A percentile compares a stretch with the other conserved stretches of the same genome.
Conservation (phyloP, 192 early-diverging fungal species). For the Backusella circina region DNA sequence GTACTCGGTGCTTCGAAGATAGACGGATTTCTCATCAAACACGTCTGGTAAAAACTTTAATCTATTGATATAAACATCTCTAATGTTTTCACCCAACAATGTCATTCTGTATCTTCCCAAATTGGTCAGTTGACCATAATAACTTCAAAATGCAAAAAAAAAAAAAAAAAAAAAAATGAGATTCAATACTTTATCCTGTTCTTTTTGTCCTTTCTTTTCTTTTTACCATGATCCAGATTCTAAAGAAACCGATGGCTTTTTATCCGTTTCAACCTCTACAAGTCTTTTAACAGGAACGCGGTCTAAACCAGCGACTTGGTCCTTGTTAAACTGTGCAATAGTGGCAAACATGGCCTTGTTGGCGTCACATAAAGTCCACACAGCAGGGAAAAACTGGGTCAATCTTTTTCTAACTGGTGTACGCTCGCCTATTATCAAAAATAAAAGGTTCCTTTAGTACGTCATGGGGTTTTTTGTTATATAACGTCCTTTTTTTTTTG, state of each 20-base stretch:
- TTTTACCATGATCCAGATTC: slow-evolving; percentile 13
- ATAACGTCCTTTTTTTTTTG: neutral
- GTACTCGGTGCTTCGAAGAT: slow-evolving; percentile 33
- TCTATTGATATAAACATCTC: slow-evolving; percentile 33
- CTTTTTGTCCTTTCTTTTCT: neutral
- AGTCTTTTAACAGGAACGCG: slow-evolving; percentile 10
- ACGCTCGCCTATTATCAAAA: slow-evolving; percentile 32
- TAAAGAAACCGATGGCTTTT: neutral
- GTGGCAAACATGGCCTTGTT: slow-evolving; percentile 22
- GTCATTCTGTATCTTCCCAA: slow-evolving; percentile 32
- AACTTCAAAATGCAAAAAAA: no score
- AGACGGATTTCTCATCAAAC: slow-evolving; percentile 14
- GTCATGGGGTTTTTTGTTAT: neutral
- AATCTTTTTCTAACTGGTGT: slow-evolving; percentile 35
- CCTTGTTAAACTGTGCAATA: slow-evolving; percentile 16
- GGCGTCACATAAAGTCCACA: slow-evolving; percentile 38
- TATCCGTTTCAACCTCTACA: slow-evolving; percentile 10
- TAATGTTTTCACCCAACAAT: slow-evolving; percentile 23
- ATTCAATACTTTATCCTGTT: neutral
- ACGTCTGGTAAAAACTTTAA: slow-evolving; percentile 25
- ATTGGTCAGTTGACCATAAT: slow-evolving; percentile 36
- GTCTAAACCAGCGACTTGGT: neutral
- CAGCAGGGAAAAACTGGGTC: slow-evolving; percentile 21
- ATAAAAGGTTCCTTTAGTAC: neutral
- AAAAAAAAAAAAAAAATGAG: no score